phyloP scores from a whole-genome alignment of 768 basidiomycete species.

The Nidula microcarpa region DNA sequence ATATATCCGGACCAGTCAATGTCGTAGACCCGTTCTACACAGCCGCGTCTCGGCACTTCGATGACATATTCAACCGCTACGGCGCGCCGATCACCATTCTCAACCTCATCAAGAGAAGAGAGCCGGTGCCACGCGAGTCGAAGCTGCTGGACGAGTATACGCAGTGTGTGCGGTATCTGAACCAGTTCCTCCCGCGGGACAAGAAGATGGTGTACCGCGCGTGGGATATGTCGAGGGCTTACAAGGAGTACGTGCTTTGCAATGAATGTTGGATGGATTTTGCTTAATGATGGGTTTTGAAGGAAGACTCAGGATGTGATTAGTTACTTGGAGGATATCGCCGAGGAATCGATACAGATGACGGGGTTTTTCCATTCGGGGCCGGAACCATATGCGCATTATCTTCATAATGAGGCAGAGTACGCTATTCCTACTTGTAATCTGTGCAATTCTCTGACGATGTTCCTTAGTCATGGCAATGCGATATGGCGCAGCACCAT shows the following conservation, averaged over 20 bases:
- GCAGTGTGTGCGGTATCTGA: constrained; percentile 88
- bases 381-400: constrained; percentile 77
- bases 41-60: constrained; percentile 90
- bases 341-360: constrained; percentile 87
- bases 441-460: constrained; percentile 6
- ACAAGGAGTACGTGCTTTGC: constrained; percentile 69
- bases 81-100: constrained; percentile 87
- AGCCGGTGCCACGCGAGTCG: constrained; percentile 79
- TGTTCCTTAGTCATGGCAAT: constrained; percentile 20
- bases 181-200: constrained; percentile 86
- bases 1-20: constrained; percentile 53
- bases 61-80: constrained; percentile 85
- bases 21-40: constrained; percentile 94
- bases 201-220: constrained; percentile 89
- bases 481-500: constrained; percentile 62
- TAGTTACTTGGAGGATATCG: constrained; percentile 90
- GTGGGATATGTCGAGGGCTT: constrained; percentile 96
- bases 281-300: neutral
- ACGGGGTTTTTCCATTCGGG: constrained; percentile 97
- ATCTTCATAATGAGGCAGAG: constrained; percentile 43
- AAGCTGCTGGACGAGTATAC: constrained; percentile 90
- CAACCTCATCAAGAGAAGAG: constrained; percentile 89
- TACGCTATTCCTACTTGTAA: constrained; percentile 13
- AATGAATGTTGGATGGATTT: neutral
- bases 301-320: constrained; percentile 97